Evolutionary conservation across 371 early-diverging fungal genomes (phyloP).

Genomic region (Saksenaea oblongispora): DNA sequence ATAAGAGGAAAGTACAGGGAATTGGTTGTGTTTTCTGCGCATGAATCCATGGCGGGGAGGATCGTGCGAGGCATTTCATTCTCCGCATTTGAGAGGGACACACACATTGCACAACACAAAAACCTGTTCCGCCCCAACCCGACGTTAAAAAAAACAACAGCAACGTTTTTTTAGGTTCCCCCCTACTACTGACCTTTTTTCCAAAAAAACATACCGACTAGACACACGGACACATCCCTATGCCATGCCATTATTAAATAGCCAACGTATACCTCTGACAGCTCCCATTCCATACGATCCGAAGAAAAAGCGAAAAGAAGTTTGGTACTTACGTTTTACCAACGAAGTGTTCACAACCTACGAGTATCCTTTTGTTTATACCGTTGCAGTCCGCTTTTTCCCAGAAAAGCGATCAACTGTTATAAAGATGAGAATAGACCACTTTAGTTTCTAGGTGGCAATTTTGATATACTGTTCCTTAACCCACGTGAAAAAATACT

Average conservation of each 20-base stretch:
- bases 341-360: slow-evolving; percentile 85
- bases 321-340: slow-evolving; percentile 82
- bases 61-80: background rate
- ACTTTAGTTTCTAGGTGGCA: background rate
- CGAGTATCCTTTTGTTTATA: slow-evolving; percentile 63
- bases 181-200: background rate
- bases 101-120: background rate
- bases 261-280: slow-evolving; percentile 33
- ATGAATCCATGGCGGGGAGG: background rate
- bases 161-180: background rate
- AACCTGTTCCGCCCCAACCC: slow-evolving; percentile 2
- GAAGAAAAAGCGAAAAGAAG: slow-evolving; percentile 50
- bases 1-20: no score
- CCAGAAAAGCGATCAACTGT: background rate
- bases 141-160: slow-evolving; percentile 1
- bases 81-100: background rate
- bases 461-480: background rate
- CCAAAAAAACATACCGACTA: background rate
- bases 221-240: background rate
- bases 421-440: background rate
- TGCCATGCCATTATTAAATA: slow-evolving; percentile 44
- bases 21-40: background rate
- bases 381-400: background rate
- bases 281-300: slow-evolving; percentile 38
- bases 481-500: slow-evolving; percentile 4